A percentile compares a stretch with the other conserved stretches of the same genome.
Conservation (phyloP, 371 early-diverging fungal species). For the Gilbertella persicaria region DNA sequence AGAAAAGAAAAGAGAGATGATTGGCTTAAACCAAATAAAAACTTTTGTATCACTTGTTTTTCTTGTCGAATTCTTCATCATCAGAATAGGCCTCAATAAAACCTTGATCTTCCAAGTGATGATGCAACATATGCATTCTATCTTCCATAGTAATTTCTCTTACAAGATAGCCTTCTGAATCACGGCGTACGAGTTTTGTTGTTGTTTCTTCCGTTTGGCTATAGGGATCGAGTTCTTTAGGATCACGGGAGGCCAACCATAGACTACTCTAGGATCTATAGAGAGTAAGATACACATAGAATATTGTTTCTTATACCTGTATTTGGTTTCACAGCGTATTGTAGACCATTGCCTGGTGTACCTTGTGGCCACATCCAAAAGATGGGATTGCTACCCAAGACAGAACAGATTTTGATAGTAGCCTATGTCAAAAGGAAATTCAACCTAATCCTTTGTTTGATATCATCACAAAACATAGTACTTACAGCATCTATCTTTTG, state of each 20-base stretch:
- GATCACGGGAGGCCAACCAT: constrained; percentile 39
- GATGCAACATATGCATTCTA: constrained; percentile 26
- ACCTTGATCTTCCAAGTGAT: not conserved
- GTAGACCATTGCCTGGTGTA: constrained; percentile 74
- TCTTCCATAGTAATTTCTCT: constrained; percentile 44
- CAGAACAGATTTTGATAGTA: constrained; percentile 72
- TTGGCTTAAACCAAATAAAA: not conserved
- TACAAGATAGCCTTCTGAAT: constrained; percentile 57
- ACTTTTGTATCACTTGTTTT: not conserved
- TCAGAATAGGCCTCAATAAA: not conserved
- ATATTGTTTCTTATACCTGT: constrained; percentile 24
- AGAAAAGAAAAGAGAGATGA: not conserved
- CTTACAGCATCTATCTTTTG: constrained; percentile 22
- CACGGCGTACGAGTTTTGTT: constrained; percentile 40
- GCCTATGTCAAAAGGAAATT: constrained; percentile 95
- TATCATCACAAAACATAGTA: too few species aligned
- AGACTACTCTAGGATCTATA: constrained; percentile 23
- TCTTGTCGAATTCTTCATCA: not conserved
- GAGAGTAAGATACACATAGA: not conserved
- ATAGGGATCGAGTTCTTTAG: constrained; percentile 23
- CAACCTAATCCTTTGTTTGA: too few species aligned
- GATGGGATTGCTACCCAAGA: constrained; percentile 71
- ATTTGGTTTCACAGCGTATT: constrained; percentile 54
- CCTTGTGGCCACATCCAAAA: constrained; percentile 72
- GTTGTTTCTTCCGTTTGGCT: constrained; percentile 1